Evolutionary conservation across 1,284 basidiomycete genomes (phyloP).

Genomic region (Heliocybe sulcata): DNA sequence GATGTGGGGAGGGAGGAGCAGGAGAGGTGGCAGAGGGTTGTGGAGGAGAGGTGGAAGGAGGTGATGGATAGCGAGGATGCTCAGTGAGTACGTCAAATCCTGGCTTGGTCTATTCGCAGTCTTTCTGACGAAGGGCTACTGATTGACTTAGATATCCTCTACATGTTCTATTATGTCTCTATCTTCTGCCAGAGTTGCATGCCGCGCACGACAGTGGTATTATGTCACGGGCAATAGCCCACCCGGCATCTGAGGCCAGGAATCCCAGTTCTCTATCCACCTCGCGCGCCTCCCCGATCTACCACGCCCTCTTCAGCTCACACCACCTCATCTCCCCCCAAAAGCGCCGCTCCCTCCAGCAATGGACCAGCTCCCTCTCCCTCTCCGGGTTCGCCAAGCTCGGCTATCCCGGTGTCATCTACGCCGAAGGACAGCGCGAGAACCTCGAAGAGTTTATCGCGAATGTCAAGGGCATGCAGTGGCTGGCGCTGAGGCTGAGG

Average conservation of each 20-base stretch:
- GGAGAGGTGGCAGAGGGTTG: constrained; percentile 38
- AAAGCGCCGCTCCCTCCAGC: constrained; percentile 57
- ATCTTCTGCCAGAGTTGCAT: constrained; percentile 53
- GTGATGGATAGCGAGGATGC: constrained; percentile 30
- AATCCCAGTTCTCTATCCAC: background rate
- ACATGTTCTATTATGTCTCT: constrained; percentile 49
- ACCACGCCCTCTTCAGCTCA: constrained; percentile 63
- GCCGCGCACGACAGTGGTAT: constrained; percentile 19
- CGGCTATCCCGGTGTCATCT: constrained; percentile 70
- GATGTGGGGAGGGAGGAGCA: constrained; percentile 41
- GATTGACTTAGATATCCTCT: constrained; percentile 42
- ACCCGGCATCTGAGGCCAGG: background rate
- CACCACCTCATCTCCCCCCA: constrained; percentile 67
- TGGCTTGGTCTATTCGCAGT: background rate
- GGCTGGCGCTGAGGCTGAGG: constrained; percentile 63
- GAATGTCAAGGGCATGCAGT: constrained; percentile 71
- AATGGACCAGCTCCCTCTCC: constrained; percentile 50
- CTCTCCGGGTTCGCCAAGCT: constrained; percentile 66
- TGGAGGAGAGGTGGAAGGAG: constrained; percentile 34
- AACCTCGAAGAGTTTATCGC: constrained; percentile 57
- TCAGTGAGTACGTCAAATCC: constrained; percentile 25
- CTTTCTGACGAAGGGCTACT: background rate
- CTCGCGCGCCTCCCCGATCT: constrained; percentile 13
- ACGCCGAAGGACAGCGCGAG: constrained; percentile 46
- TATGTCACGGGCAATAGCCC: background rate